Evolutionary conservation across 169 alveolate genomes (phyloP).

Genomic region (Plasmodium reichenowi): DNA sequence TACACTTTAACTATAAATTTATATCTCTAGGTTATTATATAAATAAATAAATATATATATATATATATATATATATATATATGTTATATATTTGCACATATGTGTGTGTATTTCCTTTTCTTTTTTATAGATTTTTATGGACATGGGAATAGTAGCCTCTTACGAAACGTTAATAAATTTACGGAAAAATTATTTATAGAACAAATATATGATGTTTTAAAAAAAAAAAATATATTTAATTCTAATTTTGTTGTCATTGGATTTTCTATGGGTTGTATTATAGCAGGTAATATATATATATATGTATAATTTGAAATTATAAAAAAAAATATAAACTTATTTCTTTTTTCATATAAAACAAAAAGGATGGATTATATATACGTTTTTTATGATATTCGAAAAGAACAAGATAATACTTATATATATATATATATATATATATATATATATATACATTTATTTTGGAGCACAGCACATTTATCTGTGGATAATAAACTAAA

Average conservation of each 20-base stretch:
- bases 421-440: not conserved
- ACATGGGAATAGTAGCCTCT: constrained; percentile 51
- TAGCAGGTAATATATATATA: constrained; percentile 46
- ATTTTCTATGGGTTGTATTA: constrained; percentile 76
- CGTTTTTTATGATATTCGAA: no score
- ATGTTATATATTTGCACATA: not conserved
- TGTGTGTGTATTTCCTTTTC: not conserved
- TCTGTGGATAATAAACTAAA: constrained; percentile 54
- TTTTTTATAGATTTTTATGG: constrained; percentile 51
- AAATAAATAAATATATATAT: not conserved
- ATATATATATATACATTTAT: not conserved
- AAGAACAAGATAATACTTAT: no score
- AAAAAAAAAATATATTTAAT: constrained; percentile 44
- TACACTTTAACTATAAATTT: constrained; percentile 25
- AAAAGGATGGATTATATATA: no score
- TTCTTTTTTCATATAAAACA: no score
- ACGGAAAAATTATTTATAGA: constrained; percentile 66
- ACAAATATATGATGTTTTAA: constrained; percentile 73
- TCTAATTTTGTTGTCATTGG: constrained; percentile 44
- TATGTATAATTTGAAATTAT: not conserved
- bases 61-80: not conserved
- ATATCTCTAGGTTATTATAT: constrained; percentile 63
- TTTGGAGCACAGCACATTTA: constrained; percentile 28
- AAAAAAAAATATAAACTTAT: no score
- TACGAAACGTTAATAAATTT: constrained; percentile 29